Evolutionary conservation across 2,329 filamentous ascomycete genomes (phyloP).

Genomic region (Ophiocordyceps camponoti-leonardi): DNA sequence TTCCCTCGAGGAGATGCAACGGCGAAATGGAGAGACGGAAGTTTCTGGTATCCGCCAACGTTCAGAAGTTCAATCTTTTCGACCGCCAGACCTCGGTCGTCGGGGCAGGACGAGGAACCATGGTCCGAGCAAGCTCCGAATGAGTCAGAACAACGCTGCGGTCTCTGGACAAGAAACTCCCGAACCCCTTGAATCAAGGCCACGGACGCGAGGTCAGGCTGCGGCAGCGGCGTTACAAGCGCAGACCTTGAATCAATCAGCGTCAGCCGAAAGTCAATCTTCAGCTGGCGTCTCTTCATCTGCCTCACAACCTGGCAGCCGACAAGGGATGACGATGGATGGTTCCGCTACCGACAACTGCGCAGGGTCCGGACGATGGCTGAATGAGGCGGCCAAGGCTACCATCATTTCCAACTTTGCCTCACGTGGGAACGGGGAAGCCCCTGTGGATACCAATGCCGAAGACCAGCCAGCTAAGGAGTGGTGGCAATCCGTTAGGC

Average conservation of each 20-base stretch:
- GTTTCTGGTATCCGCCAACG: background rate
- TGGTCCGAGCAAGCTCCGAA: background rate
- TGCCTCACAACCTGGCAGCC: background rate
- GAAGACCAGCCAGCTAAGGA: constrained; percentile 2
- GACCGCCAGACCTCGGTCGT: background rate
- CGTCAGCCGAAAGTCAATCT: background rate
- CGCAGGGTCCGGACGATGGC: constrained; percentile 3
- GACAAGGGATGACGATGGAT: background rate
- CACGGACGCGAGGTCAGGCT: background rate
- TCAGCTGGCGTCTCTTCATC: background rate
- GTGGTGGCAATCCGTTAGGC: constrained; percentile 13
- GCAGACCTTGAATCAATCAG: background rate
- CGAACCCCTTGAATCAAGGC: background rate
- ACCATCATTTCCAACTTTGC: background rate
- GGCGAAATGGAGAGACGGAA: background rate
- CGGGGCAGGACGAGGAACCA: background rate
- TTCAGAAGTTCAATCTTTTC: background rate
- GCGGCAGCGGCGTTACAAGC: background rate
- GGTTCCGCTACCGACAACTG: background rate
- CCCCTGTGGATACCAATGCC: background rate
- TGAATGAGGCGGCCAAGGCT: constrained; percentile 1
- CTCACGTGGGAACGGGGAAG: background rate
- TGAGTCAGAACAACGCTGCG: background rate
- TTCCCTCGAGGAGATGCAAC: background rate
- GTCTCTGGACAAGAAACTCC: background rate